Percentiles rank a stretch among this genome's conserved stretches.
phyloP scores from a whole-genome alignment of 306 rosid species.

The Castanea mollissima region DNA sequence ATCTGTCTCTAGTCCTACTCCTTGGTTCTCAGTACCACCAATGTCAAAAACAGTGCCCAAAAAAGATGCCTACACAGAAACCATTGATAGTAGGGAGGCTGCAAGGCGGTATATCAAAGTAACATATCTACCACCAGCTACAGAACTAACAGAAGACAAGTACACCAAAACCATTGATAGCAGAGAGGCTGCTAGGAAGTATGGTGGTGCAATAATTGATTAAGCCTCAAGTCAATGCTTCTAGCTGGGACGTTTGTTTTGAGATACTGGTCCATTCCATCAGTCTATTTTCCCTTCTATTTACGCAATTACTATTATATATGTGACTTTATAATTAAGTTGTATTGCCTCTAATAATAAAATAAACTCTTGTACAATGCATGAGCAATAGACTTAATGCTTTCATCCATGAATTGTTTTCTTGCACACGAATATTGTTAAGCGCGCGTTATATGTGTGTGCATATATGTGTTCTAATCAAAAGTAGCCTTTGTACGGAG shows the following conservation, averaged over 20 bases:
- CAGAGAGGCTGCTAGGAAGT: constrained; percentile 14
- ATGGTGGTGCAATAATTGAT: not conserved
- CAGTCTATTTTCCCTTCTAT: not conserved
- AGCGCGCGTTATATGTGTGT: no score
- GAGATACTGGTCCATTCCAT: not conserved
- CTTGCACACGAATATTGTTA: no score
- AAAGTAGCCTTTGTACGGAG: no score
- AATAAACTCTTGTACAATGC: no score
- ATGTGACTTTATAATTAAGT: no score
- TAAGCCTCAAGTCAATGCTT: not conserved
- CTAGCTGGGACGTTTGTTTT: not conserved
- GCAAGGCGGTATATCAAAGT: not conserved
- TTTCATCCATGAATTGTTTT: no score
- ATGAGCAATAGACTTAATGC: no score
- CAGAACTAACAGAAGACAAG: not conserved
- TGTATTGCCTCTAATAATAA: no score
- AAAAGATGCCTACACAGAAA: no score
- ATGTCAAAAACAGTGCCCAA: not conserved
- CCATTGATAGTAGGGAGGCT: constrained; percentile 21
- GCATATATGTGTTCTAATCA: no score
- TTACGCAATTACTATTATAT: not conserved
- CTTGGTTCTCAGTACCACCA: not conserved
- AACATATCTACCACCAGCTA: not conserved
- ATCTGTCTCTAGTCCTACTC: not conserved
- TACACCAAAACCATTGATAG: not conserved